These are phyloP conservation scores for Trichoderma parareesei DNA, from an alignment of 495 filamentous ascomycete species.

Conservation along the genomic window DNA sequence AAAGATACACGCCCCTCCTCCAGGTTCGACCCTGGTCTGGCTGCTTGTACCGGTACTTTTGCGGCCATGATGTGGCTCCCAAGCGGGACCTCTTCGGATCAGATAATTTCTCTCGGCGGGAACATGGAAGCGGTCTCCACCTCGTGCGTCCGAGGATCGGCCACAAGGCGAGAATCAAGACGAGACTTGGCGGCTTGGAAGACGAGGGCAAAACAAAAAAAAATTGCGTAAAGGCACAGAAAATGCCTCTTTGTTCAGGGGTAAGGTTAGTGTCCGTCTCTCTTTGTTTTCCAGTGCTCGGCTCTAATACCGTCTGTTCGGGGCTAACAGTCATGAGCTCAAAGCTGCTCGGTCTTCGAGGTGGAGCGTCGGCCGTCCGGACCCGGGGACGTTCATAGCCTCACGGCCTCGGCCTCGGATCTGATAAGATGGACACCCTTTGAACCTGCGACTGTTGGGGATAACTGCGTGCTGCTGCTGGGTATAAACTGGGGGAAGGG, in stretches of 20 bases:
- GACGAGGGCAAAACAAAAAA: not conserved
- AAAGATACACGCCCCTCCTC: constrained; percentile 3
- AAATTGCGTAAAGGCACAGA: not conserved
- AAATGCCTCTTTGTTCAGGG: not conserved
- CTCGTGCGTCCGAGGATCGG: constrained; percentile 1
- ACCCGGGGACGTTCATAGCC: not conserved
- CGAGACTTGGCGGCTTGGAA: not conserved
- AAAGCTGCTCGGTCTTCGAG: constrained; percentile 2
- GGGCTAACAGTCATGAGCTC: not conserved
- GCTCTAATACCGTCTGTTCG: too few species aligned
- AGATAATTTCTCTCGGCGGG: constrained; percentile 13
- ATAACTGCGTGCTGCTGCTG: not conserved
- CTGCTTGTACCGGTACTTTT: not conserved
- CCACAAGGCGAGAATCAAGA: not conserved
- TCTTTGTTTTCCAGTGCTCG: not conserved
- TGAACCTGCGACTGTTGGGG: not conserved
- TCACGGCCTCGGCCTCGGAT: constrained; percentile 9
- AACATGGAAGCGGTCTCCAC: not conserved
- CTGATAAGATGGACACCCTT: constrained; percentile 5
- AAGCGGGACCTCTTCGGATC: constrained; percentile 8
- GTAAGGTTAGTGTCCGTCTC: not conserved
- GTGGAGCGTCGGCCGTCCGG: not conserved
- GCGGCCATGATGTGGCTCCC: not conserved
- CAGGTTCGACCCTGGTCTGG: not conserved
- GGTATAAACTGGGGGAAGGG: not conserved